Percentiles rank a stretch among this genome's conserved stretches.
Conservation (phyloP, 2,329 filamentous ascomycete species). For the Alternaria alternata region DNA sequence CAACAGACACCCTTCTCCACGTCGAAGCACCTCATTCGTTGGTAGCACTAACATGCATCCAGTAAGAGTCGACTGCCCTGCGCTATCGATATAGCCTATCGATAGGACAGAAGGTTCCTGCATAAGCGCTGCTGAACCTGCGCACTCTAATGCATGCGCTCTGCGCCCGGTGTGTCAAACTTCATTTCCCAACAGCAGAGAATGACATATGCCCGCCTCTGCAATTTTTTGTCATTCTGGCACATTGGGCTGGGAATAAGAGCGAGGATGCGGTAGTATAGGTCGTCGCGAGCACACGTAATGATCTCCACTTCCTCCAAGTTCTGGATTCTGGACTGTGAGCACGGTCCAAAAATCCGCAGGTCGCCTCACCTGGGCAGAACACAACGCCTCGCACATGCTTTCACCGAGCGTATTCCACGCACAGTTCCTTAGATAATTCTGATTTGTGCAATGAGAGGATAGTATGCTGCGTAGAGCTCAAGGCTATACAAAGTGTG, state of each 20-base stretch:
- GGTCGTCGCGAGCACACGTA: slow-evolving; percentile 9
- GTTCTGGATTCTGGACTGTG: not conserved
- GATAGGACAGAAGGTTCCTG: slow-evolving; percentile 21
- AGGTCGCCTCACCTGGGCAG: not conserved
- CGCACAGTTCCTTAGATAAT: not conserved
- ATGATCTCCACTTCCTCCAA: slow-evolving; percentile 9
- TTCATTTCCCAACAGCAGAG: slow-evolving; percentile 6
- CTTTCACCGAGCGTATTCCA: not conserved
- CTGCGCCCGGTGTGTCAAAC: slow-evolving; percentile 1
- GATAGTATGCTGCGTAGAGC: not conserved
- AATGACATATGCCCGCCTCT: slow-evolving; percentile 1
- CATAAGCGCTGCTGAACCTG: slow-evolving; percentile 27
- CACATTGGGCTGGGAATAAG: not conserved
- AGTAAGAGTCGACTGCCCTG: slow-evolving; percentile 2
- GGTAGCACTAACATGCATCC: not conserved
- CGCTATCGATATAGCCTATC: slow-evolving; percentile 21
- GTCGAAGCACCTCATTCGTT: not conserved
- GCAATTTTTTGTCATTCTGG: not conserved
- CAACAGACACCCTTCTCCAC: not conserved
- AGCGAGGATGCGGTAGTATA: not conserved
- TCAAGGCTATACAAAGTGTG: not conserved
- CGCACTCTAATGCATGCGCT: slow-evolving; percentile 1
- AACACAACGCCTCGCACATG: not conserved
- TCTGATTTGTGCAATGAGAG: not conserved
- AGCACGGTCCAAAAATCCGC: not conserved